Conservation (phyloP, 441 rosid species). For the Lepidium campestre region DNA sequence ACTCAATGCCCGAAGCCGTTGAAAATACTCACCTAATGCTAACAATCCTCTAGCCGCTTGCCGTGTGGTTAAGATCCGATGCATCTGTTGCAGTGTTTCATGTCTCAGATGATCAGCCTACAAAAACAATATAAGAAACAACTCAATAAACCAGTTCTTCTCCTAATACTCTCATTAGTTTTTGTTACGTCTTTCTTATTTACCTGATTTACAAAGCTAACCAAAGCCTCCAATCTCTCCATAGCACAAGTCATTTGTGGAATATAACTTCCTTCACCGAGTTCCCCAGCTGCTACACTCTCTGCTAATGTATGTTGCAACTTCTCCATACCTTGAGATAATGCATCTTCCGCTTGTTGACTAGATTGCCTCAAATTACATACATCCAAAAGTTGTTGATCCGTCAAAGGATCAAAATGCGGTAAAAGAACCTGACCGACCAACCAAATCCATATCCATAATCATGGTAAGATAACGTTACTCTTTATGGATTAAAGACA, state of each 20-base stretch:
- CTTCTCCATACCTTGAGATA: slow-evolving; percentile 86
- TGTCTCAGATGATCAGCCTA: slow-evolving; percentile 36
- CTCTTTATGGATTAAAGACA: not conserved
- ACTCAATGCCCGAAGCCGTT: slow-evolving; percentile 74
- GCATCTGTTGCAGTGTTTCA: slow-evolving; percentile 31
- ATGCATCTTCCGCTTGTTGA: slow-evolving; percentile 95
- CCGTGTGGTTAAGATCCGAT: slow-evolving; percentile 55
- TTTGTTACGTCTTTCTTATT: not conserved
- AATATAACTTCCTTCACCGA: slow-evolving; percentile 47
- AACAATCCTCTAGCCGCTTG: slow-evolving; percentile 88
- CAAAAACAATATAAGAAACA: not conserved
- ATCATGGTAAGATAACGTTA: not conserved
- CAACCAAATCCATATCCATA: not conserved
- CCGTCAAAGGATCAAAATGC: slow-evolving; percentile 64
- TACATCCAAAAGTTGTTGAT: slow-evolving; percentile 56
- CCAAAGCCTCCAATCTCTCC: slow-evolving; percentile 66
- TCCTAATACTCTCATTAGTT: not conserved
- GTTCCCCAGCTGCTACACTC: slow-evolving; percentile 54
- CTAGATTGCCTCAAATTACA: slow-evolving; percentile 56
- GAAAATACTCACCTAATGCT: slow-evolving; percentile 89
- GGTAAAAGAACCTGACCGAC: slow-evolving; percentile 60
- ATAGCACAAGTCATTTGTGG: slow-evolving; percentile 64
- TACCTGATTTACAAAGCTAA: slow-evolving; percentile 83
- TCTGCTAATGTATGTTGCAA: slow-evolving; percentile 66
- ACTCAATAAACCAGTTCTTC: not conserved